Evolutionary conservation across 352 stramenopile species (phyloP).

Genomic region (Globisporangium nodosum): DNA sequence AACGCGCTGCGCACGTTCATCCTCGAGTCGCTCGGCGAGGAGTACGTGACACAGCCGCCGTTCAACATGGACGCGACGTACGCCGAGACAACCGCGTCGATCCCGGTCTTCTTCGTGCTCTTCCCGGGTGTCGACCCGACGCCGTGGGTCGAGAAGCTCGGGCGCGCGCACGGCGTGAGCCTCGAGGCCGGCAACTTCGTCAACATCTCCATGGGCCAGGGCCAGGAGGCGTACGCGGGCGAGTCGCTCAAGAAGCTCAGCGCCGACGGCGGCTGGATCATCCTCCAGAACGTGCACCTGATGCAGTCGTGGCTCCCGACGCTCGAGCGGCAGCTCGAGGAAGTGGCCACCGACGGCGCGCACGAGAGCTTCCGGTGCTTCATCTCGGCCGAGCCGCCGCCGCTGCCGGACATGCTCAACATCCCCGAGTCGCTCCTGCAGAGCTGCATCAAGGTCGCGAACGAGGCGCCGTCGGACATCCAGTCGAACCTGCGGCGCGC

Average conservation of each 20-base stretch:
- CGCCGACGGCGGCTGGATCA: slow-evolving; percentile 92
- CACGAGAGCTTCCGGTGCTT: slow-evolving; percentile 95
- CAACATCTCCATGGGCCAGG: slow-evolving; percentile 93
- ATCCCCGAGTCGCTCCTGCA: slow-evolving; percentile 96
- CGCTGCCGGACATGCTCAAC: slow-evolving; percentile 92
- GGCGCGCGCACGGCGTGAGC: slow-evolving; percentile 80
- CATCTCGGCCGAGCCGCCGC: slow-evolving; percentile 92
- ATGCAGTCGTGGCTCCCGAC: slow-evolving; percentile 95
- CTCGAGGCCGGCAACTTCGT: slow-evolving; percentile 94
- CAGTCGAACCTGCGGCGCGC: slow-evolving; percentile 92
- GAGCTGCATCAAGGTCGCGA: slow-evolving; percentile 94
- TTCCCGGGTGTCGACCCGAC: slow-evolving; percentile 90
- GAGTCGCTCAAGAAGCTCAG: slow-evolving; percentile 89
- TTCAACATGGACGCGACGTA: slow-evolving; percentile 93
- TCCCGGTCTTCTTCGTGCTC: slow-evolving; percentile 91
- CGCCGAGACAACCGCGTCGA: slow-evolving; percentile 86
- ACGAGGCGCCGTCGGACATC: slow-evolving; percentile 94
- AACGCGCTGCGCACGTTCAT: slow-evolving; percentile 92
- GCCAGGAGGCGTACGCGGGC: slow-evolving; percentile 91
- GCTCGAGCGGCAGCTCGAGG: slow-evolving; percentile 91
- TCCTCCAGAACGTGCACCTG: slow-evolving; percentile 94
- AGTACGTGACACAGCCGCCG: slow-evolving; percentile 88
- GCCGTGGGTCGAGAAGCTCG: slow-evolving; percentile 79
- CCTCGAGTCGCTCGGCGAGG: slow-evolving; percentile 80
- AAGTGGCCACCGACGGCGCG: slow-evolving; percentile 80